phyloP scores from a whole-genome alignment of 2,329 filamentous ascomycete genomes.

The Trichoderma lentiforme region DNA sequence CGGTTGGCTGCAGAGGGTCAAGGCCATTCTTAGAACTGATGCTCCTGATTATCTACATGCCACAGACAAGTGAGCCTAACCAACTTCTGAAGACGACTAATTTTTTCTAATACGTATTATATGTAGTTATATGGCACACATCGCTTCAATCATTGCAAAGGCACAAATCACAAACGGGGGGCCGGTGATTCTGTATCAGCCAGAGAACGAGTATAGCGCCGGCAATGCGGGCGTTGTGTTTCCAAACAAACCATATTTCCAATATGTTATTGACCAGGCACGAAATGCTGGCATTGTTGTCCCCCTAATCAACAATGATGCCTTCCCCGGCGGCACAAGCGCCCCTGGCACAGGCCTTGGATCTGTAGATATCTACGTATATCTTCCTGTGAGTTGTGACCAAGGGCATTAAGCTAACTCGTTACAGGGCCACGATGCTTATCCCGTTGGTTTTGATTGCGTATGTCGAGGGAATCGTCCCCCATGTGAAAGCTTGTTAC shows the following conservation, averaged over 20 bases:
- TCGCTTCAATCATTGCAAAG: conserved; percentile 65
- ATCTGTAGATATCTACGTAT: conserved; percentile 55
- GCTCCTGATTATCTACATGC: conserved; percentile 61
- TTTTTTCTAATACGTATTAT: conserved; percentile 5
- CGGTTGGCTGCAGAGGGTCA: conserved; percentile 71
- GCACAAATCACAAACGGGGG: conserved; percentile 81
- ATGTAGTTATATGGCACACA: conserved; percentile 55
- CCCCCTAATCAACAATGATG: conserved; percentile 74
- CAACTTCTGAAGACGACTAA: neutral
- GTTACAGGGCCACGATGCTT: conserved; percentile 34
- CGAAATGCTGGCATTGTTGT: conserved; percentile 67
- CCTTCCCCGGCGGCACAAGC: conserved; percentile 56
- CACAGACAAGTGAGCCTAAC: conserved; percentile 54
- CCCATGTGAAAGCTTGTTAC: neutral
- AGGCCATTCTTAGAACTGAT: conserved; percentile 60
- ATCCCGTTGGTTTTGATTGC: conserved; percentile 46
- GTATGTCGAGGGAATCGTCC: conserved; percentile 22
- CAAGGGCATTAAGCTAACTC: neutral
- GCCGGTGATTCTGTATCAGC: conserved; percentile 73
- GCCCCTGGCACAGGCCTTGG: conserved; percentile 58
- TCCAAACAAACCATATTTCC: conserved; percentile 66
- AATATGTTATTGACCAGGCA: conserved; percentile 66
- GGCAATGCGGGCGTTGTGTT: conserved; percentile 48
- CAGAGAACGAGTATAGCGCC: conserved; percentile 75
- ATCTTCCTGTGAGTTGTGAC: neutral